Conservation (phyloP, 495 filamentous ascomycete species). For the Penicillium roqueforti region DNA sequence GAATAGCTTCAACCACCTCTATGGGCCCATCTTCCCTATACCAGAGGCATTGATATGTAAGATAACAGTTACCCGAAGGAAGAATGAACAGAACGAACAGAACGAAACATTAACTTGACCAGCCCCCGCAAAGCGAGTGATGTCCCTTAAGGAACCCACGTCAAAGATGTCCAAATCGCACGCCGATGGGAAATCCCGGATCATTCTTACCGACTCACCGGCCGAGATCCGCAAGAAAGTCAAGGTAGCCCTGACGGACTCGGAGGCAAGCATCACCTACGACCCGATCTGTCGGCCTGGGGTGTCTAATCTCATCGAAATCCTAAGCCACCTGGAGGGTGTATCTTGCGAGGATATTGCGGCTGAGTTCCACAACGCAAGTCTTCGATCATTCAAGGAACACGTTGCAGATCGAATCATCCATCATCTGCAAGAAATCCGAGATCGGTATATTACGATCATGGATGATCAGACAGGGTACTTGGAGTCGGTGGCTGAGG, state of each 20-base stretch:
- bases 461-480: slow-evolving; percentile 46
- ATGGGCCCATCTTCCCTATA: slow-evolving; percentile 55
- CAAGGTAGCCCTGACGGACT: slow-evolving; percentile 73
- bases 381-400: slow-evolving; percentile 62
- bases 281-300: slow-evolving; percentile 69
- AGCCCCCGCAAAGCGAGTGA: slow-evolving; percentile 77
- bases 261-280: slow-evolving; percentile 57
- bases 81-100: neutral
- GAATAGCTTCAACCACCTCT: slow-evolving; percentile 75
- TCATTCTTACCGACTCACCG: slow-evolving; percentile 70
- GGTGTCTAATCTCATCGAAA: slow-evolving; percentile 78
- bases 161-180: slow-evolving; percentile 95
- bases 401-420: slow-evolving; percentile 53
- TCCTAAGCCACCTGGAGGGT: slow-evolving; percentile 63
- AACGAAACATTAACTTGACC: slow-evolving; percentile 6
- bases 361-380: slow-evolving; percentile 43
- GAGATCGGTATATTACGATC: slow-evolving; percentile 57
- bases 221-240: slow-evolving; percentile 63
- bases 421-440: slow-evolving; percentile 51
- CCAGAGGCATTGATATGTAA: slow-evolving; percentile 77
- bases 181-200: slow-evolving; percentile 61
- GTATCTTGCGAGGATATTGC: slow-evolving; percentile 54
- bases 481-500: slow-evolving; percentile 55
- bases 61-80: slow-evolving; percentile 8
- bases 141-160: slow-evolving; percentile 74